phyloP scores from a whole-genome alignment of 108 stramenopile genomes.

The Fragilariopsis cylindrus region DNA sequence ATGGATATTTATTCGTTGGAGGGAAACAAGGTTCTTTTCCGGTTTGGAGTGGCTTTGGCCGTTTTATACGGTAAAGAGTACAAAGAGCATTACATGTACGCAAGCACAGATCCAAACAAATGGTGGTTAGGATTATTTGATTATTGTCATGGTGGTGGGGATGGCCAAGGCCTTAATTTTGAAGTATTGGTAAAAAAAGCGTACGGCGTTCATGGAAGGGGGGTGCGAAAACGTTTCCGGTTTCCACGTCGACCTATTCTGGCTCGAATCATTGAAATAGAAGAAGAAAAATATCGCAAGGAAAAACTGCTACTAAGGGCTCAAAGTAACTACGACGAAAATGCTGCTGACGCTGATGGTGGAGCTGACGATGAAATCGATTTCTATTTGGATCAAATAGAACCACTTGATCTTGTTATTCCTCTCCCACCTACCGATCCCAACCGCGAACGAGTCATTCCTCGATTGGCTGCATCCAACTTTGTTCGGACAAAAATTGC shows the following conservation, averaged over 20 bases:
- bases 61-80: conserved; percentile 49
- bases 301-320: conserved; percentile 35
- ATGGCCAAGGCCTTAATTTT: conserved; percentile 45
- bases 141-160: conserved; percentile 13
- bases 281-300: conserved; percentile 57
- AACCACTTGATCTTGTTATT: conserved; percentile 30
- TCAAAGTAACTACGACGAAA: conserved; percentile 15
- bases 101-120: conserved; percentile 15
- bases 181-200: conserved; percentile 61
- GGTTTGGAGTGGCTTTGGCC: conserved; percentile 70
- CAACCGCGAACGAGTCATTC: conserved; percentile 19
- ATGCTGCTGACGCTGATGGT: conserved; percentile 22
- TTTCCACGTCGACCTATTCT: conserved; percentile 78
- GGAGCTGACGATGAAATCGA: conserved; percentile 24
- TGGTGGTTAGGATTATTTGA: conserved; percentile 47
- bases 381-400: conserved; percentile 10
- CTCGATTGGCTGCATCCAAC: conserved; percentile 53
- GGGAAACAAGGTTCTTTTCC: conserved; percentile 77
- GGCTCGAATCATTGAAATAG: conserved; percentile 60
- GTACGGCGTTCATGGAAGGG: conserved; percentile 64
- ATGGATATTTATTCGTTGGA: conserved; percentile 85
- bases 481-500: conserved; percentile 55
- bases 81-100: conserved; percentile 35
- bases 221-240: conserved; percentile 43
- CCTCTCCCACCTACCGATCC: conserved; percentile 13